Evolutionary conservation across 805 yeast species (phyloP), one percentile per base, ranked within the genome.

Genomic region (Nakazawaea wyomingensis): DNA sequence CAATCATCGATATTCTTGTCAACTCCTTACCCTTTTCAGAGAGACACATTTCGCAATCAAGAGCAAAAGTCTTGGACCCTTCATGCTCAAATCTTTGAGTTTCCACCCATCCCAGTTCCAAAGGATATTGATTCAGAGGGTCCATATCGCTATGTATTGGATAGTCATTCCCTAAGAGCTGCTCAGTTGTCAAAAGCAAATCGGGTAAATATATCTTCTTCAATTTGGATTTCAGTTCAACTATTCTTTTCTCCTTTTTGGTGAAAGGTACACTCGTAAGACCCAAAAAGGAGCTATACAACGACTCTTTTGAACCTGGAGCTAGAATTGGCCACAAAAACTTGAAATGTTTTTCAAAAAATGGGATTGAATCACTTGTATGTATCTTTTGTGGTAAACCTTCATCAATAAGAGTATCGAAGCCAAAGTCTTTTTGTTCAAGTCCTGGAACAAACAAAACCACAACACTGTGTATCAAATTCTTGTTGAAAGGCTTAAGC

Each of bases 21-120:
- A 91, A 66, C 1, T 78, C 95, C 33, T 72, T 70, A 0, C 88
- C 89, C 1, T 54, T 48, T 0, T 66, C 74, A 0, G 90, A 62
- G 45, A 71, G 64, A 57, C 96, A 88, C 88, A 91, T 93, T 62
- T 91, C 99, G 68, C 99, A 93, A 62, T 91, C 99, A 16, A 93
- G 50, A 0, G 95, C 93, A 64, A 77, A 87, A 0, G 84, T 76
- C 44, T 71, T 79, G 0, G 84, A 72, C 0, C 80, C 82, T 8
- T 69, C 79, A 48, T 77, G 81, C 1, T 72, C 75, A 47, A 78
- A 74, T 1, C 55, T 43, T 11, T 31, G 50, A 0, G 95, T 83
- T 34, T 76, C 76, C 1, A 66, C 71, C 81, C 84, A 84, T 4
- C 66, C 71, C 1, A 52, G 54, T 8, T 52, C 37, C 34, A 52